Percentiles rank a stretch among this genome's conserved stretches.
Evolutionary conservation across 768 basidiomycete genomes (phyloP).

Genomic region (Lanmaoa pseudosensibilis): DNA sequence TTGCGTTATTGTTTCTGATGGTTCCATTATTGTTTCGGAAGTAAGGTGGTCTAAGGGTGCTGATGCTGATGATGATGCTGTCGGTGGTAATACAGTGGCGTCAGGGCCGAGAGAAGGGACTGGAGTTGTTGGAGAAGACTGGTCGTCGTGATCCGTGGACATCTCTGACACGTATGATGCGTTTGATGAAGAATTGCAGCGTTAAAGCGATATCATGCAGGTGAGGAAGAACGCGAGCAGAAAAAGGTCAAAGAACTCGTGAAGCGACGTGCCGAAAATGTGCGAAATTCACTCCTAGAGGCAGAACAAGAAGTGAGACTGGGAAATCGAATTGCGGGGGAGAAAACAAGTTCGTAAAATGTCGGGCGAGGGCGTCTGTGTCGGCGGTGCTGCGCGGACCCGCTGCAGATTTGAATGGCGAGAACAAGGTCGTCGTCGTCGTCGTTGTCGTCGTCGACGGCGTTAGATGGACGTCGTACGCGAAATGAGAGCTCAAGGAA

Average conservation of each 20-base stretch:
- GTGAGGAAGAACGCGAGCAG: background rate
- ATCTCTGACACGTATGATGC: conserved; percentile 22
- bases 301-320: conserved; percentile 11
- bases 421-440: background rate
- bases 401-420: background rate
- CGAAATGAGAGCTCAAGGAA: conserved; percentile 17
- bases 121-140: conserved; percentile 14
- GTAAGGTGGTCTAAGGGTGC: conserved; percentile 24
- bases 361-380: background rate
- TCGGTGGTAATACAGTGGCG: conserved; percentile 26
- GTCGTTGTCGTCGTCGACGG: conserved; percentile 13
- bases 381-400: background rate
- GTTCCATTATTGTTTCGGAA: conserved; percentile 21
- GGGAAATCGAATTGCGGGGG: background rate
- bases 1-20: conserved; percentile 18
- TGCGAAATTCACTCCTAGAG: conserved; percentile 2
- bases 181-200: conserved; percentile 9
- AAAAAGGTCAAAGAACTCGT: background rate
- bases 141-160: conserved; percentile 26
- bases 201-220: conserved; percentile 24
- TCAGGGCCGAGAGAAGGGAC: conserved; percentile 15
- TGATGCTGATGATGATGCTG: conserved; percentile 17
- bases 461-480: conserved; percentile 16
- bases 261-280: conserved; percentile 12
- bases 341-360: background rate